Percentiles rank a stretch among this genome's conserved stretches.
phyloP scores from a whole-genome alignment of 306 rosid genomes.

The Cajanus cajan region DNA sequence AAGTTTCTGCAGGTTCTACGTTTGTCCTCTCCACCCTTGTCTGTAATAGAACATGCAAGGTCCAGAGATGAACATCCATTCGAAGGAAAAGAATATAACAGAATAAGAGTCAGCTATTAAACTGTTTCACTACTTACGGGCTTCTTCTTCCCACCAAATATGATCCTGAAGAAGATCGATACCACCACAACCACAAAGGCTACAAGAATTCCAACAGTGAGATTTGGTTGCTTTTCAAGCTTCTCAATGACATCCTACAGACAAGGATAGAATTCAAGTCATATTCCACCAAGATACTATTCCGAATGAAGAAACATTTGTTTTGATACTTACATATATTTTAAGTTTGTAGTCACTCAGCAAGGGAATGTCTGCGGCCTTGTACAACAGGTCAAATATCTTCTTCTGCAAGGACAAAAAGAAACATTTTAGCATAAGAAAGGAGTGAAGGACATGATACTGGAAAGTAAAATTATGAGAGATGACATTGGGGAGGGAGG shows the following conservation, averaged over 20 bases:
- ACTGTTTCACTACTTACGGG: conserved; percentile 43
- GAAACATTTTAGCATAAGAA: background rate
- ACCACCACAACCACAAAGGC: conserved; percentile 55
- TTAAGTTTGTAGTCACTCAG: conserved; percentile 59
- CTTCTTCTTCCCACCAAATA: conserved; percentile 82
- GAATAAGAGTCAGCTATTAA: background rate
- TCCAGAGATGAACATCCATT: background rate
- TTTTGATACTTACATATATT: conserved; percentile 50
- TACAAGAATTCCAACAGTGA: conserved; percentile 69
- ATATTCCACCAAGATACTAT: background rate
- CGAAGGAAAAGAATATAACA: background rate
- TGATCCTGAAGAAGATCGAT: conserved; percentile 53
- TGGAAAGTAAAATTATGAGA: background rate
- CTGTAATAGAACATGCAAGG: conserved; percentile 35
- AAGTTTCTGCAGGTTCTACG: conserved; percentile 39
- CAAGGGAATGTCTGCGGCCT: conserved; percentile 75
- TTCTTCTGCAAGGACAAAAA: conserved; percentile 62
- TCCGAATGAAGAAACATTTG: background rate
- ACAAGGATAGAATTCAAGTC: conserved; percentile 14
- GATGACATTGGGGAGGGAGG: background rate
- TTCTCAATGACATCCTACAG: conserved; percentile 76
- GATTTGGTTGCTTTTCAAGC: conserved; percentile 79
- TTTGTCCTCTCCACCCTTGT: conserved; percentile 43
- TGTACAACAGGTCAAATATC: conserved; percentile 80
- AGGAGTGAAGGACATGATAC: background rate